Evolutionary conservation across 1,284 basidiomycete genomes (phyloP).

Genomic region (Fomitopsis betulina): DNA sequence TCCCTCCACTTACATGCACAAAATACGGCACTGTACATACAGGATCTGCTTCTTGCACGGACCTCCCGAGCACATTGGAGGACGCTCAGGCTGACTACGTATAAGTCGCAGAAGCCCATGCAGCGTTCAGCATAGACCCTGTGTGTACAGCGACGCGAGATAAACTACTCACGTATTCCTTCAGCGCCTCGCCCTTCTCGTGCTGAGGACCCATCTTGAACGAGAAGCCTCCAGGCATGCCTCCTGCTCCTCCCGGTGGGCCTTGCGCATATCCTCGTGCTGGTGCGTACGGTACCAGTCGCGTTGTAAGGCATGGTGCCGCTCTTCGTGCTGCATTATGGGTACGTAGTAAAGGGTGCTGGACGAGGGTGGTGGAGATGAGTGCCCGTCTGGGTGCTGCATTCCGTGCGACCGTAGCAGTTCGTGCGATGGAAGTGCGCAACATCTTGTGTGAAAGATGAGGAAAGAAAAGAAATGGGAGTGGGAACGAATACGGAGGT

Average conservation of each 20-base stretch:
- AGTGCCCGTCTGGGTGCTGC: neutral
- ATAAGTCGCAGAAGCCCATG: neutral
- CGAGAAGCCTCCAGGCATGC: conserved; percentile 42
- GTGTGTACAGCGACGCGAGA: neutral
- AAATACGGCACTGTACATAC: neutral
- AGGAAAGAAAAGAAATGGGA: neutral
- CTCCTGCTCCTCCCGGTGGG: conserved; percentile 33
- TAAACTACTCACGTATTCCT: conserved; percentile 67
- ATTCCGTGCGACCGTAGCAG: neutral
- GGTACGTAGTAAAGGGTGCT: neutral
- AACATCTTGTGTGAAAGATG: neutral
- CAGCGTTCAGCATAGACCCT: conserved; percentile 2
- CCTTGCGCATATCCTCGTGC: conserved; percentile 29
- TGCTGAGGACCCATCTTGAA: conserved; percentile 52
- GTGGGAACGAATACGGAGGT: neutral
- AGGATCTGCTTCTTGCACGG: neutral
- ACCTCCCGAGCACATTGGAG: neutral
- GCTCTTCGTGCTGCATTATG: neutral
- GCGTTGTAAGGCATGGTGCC: neutral
- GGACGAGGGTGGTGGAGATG: neutral
- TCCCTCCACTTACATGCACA: neutral
- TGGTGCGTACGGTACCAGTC: neutral
- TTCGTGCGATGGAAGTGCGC: neutral
- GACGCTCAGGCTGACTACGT: neutral
- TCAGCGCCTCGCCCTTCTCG: conserved; percentile 78